phyloP scores from a whole-genome alignment of 305 asterid genomes.

The Fraxinus sp. region DNA sequence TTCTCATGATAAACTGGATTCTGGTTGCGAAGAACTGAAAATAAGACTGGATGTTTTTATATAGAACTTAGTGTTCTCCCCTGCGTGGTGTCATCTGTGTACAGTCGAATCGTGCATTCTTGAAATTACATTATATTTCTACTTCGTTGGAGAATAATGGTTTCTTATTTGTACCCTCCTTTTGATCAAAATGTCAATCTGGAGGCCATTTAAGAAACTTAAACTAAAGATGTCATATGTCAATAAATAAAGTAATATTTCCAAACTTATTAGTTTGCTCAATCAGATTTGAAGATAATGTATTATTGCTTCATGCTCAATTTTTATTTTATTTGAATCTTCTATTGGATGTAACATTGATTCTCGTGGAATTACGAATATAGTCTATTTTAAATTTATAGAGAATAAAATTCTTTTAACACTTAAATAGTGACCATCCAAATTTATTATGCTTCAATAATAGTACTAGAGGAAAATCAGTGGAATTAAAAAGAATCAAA shows the following conservation, averaged over 20 bases:
- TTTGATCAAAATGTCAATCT: neutral
- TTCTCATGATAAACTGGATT: conserved; percentile 13
- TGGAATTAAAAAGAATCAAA: no score
- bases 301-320: neutral
- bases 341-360: no score
- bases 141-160: neutral
- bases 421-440: neutral
- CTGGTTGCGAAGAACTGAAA: conserved; percentile 19
- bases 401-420: no score
- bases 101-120: neutral
- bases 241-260: neutral
- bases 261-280: neutral
- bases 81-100: neutral
- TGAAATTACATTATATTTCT: neutral
- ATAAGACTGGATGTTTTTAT: conserved; percentile 19
- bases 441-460: neutral
- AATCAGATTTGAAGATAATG: neutral
- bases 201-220: neutral
- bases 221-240: neutral
- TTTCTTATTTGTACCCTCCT: neutral
- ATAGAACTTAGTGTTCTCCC: neutral
- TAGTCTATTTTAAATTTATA: no score
- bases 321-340: no score
- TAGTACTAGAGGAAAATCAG: neutral
- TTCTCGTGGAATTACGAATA: no score